These are phyloP conservation scores for Candida hispaniensis DNA, from an alignment of 805 yeast species.

Conservation along the genomic window DNA sequence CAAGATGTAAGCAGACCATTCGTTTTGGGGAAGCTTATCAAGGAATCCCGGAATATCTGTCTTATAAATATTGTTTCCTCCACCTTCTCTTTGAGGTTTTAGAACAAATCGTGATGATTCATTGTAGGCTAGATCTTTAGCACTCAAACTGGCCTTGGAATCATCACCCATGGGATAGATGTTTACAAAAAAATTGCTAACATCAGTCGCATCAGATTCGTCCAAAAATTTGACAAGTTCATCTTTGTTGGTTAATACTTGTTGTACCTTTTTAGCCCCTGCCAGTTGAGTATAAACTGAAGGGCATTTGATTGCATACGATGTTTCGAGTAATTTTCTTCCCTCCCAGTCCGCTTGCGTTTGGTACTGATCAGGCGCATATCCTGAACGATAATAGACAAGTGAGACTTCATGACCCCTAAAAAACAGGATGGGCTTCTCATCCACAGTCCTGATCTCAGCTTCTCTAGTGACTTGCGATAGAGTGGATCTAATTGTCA, in stretches of 20 bases:
- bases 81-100: constrained; percentile 98
- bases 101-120: constrained; percentile 65
- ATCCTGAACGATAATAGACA: constrained; percentile 84
- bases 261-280: constrained; percentile 92
- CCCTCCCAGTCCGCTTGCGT: constrained; percentile 64
- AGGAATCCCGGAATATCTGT: constrained; percentile 73
- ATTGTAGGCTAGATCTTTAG: constrained; percentile 56
- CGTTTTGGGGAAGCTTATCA: constrained; percentile 44
- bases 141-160: constrained; percentile 43
- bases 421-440: constrained; percentile 24
- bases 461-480: constrained; percentile 43
- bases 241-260: constrained; percentile 53
- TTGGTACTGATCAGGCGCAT: constrained; percentile 72
- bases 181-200: constrained; percentile 62
- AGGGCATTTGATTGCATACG: constrained; percentile 85
- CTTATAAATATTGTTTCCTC: constrained; percentile 90
- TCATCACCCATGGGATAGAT: constrained; percentile 80
- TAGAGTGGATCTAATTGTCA: constrained; percentile 56
- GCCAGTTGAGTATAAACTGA: constrained; percentile 78
- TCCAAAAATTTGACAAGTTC: constrained; percentile 40
- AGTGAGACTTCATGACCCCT: constrained; percentile 67
- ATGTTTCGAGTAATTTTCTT: constrained; percentile 58
- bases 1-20: constrained; percentile 84
- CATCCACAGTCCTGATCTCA: constrained; percentile 31
- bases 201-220: constrained; percentile 24